phyloP scores from a whole-genome alignment of 805 yeast genomes.

The Candida silvicultrix region DNA sequence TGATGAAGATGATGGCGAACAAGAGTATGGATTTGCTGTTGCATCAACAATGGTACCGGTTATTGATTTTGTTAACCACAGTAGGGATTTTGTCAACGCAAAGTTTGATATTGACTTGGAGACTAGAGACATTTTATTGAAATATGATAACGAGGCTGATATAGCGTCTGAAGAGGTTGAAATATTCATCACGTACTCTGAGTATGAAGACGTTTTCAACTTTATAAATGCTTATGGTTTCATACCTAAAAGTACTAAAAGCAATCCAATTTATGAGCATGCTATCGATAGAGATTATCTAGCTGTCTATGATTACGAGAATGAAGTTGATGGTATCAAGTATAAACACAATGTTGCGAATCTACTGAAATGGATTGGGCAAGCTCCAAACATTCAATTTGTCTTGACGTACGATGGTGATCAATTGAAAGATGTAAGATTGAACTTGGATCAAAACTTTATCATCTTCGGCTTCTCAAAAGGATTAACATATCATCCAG shows the following conservation, averaged over 20 bases:
- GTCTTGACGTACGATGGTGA: slow-evolving; percentile 17
- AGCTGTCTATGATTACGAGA: slow-evolving; percentile 1
- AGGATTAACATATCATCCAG: slow-evolving; percentile 13
- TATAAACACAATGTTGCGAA: slow-evolving; percentile 16
- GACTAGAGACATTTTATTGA: slow-evolving; percentile 37
- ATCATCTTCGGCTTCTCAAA: slow-evolving; percentile 26
- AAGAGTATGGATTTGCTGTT: slow-evolving; percentile 34
- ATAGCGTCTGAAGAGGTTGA: slow-evolving; percentile 21
- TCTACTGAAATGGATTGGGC: slow-evolving; percentile 29
- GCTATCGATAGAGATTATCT: slow-evolving; percentile 24
- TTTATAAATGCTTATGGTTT: slow-evolving; percentile 42
- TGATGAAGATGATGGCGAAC: slow-evolving; percentile 5
- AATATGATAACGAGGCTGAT: slow-evolving; percentile 12
- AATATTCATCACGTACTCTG: slow-evolving; percentile 38
- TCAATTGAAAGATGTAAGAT: slow-evolving; percentile 14
- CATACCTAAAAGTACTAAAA: slow-evolving; percentile 26
- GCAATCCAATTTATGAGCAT: slow-evolving; percentile 24
- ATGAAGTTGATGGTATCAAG: slow-evolving; percentile 5
- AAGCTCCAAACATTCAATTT: slow-evolving; percentile 35
- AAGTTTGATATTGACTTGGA: slow-evolving; percentile 52
- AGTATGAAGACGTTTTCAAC: slow-evolving; percentile 33
- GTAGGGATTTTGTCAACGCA: slow-evolving; percentile 38
- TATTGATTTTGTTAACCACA: slow-evolving; percentile 64
- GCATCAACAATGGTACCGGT: slow-evolving; percentile 58
- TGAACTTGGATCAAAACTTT: slow-evolving; percentile 27